phyloP scores from a whole-genome alignment of 345 rosid genomes.

The Laguncularia racemosa region DNA sequence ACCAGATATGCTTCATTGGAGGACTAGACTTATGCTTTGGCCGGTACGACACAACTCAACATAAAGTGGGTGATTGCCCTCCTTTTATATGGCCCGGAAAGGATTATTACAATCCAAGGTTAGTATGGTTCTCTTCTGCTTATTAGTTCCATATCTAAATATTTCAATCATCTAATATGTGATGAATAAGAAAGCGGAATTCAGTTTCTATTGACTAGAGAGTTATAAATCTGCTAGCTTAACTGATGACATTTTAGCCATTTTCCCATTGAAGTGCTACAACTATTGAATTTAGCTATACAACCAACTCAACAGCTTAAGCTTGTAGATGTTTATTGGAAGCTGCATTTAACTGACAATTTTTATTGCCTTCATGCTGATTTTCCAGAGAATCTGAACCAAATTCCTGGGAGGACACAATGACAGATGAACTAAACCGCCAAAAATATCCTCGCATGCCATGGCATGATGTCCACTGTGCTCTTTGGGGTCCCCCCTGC shows the following conservation, averaged over 20 bases:
- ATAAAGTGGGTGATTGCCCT: constrained; percentile 68
- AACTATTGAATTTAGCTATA: too few relatives aligned
- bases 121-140: constrained; percentile 2
- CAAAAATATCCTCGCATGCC: constrained; percentile 88
- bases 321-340: too few relatives aligned
- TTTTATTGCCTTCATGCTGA: not conserved
- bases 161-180: too few relatives aligned
- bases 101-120: constrained; percentile 97
- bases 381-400: constrained; percentile 87
- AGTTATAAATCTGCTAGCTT: too few relatives aligned
- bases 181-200: too few relatives aligned
- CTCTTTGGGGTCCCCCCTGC: constrained; percentile 96
- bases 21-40: constrained; percentile 94
- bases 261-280: too few relatives aligned
- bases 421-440: constrained; percentile 73
- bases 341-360: too few relatives aligned
- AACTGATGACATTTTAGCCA: too few relatives aligned
- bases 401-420: constrained; percentile 90
- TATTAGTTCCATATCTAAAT: not conserved
- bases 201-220: too few relatives aligned
- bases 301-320: too few relatives aligned
- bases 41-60: constrained; percentile 73
- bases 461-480: constrained; percentile 95
- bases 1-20: constrained; percentile 79
- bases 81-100: constrained; percentile 81